Evolutionary conservation across 2,329 filamentous ascomycete genomes (phyloP), one percentile per base, ranked within the genome.

Genomic region (Aureobasidium subglaciale): DNA sequence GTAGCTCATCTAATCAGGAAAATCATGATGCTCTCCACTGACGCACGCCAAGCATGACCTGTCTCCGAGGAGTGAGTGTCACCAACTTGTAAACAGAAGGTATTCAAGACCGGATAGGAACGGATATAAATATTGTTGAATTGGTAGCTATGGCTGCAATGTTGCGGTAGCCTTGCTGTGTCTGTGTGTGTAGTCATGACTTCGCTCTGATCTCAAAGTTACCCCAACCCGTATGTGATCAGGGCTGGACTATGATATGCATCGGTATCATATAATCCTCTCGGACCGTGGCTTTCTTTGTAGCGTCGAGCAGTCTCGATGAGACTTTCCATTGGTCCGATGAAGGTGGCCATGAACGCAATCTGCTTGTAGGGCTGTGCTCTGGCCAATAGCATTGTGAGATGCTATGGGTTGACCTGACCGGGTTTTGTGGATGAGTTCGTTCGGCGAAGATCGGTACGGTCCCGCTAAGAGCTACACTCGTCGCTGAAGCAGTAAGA

Each of bases 21-120:
- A 40, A 55, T 43, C 52, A 43, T 48, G 32, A 56, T 46, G 40
- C 27, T 56, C 29, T 64, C 3, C n/a, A n/a, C 25, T 52, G 48
- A 52, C 48, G 48, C 34, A 52, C 25, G 48, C 48, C 48, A 52
- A 52, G 48, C 22, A 18, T 13, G 4, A 2, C 4, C 4, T 4
- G 27, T 5, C 40, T 43, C 40, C 22, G 20, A 25, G n/a, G 29
- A 13, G 13, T 13, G 29, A 30, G 29, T 2, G 29, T n/a, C n/a
- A n/a, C n/a, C n/a, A n/a, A n/a, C n/a, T n/a, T n/a, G n/a, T n/a
- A n/a, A n/a, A n/a, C 27, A 30, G 29, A 30, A 30, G 29, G 4
- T 30, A n/a, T n/a, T n/a, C n/a, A n/a, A n/a, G n/a, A n/a, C n/a
- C n/a, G n/a, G n/a, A n/a, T n/a, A n/a, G 29, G 29, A 30, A 30